phyloP scores from a whole-genome alignment of 2,329 filamentous ascomycete genomes.

The Nigrograna mackinnonii region DNA sequence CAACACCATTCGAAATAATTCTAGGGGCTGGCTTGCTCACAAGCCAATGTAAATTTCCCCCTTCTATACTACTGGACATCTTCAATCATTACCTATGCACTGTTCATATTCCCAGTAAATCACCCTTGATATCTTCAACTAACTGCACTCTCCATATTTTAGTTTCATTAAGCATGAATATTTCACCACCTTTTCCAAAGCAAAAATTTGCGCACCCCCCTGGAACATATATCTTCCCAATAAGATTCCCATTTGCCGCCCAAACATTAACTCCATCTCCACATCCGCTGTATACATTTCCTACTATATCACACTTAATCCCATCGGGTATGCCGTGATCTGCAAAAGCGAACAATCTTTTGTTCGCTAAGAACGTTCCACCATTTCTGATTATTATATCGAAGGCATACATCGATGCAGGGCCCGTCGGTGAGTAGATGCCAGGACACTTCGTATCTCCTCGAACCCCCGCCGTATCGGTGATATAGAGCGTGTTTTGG shows the following conservation, averaged over 20 bases:
- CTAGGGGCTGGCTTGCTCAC: no score
- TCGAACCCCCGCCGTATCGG: constrained; percentile 34
- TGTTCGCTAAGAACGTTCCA: constrained; percentile 48
- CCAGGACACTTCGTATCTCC: constrained; percentile 2
- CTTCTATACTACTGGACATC: no score
- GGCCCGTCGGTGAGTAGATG: not conserved
- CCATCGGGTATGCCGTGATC: constrained; percentile 50
- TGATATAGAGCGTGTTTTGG: constrained; percentile 45
- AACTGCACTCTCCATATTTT: constrained; percentile 19
- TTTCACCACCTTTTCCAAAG: constrained; percentile 48
- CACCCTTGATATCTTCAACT: constrained; percentile 9
- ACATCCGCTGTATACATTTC: constrained; percentile 58
- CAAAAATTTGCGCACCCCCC: constrained; percentile 53
- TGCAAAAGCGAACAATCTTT: constrained; percentile 57
- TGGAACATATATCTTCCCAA: constrained; percentile 35
- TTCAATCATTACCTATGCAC: no score
- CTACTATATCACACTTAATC: constrained; percentile 55
- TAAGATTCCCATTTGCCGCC: constrained; percentile 45
- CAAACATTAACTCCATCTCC: constrained; percentile 55
- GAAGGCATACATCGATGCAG: constrained; percentile 1
- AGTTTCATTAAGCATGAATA: constrained; percentile 52
- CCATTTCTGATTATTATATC: not conserved
- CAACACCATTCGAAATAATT: no score
- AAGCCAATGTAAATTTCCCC: no score
- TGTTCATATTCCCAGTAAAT: no score